A percentile compares a stretch with the other conserved stretches of the same genome.
Evolutionary conservation across 2,329 filamentous ascomycete species (phyloP).

Genomic region (Alternaria sp.): DNA sequence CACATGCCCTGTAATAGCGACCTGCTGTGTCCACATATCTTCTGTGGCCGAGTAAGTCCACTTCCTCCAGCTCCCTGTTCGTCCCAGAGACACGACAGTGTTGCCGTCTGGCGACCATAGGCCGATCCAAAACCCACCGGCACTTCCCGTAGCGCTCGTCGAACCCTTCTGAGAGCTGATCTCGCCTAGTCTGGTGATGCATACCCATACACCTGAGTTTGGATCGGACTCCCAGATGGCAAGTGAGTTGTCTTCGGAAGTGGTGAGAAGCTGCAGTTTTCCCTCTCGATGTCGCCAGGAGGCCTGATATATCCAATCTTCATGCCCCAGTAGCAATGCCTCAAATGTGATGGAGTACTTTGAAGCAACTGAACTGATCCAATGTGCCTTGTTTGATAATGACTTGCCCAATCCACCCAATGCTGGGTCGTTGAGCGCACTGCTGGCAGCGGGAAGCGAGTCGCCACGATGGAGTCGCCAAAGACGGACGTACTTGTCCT

Average conservation of each 20-base stretch:
- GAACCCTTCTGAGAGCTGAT: slow-evolving; percentile 95
- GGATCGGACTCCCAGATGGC: slow-evolving; percentile 90
- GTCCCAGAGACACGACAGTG: slow-evolving; percentile 80
- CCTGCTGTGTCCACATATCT: slow-evolving; percentile 77
- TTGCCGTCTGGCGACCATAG: slow-evolving; percentile 84
- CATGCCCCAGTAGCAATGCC: slow-evolving; percentile 89
- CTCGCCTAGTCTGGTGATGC: slow-evolving; percentile 83
- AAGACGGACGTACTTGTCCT: slow-evolving; percentile 95
- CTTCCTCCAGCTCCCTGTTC: slow-evolving; percentile 90
- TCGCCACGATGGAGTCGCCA: slow-evolving; percentile 83
- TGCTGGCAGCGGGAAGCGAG: slow-evolving; percentile 66
- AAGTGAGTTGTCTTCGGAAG: slow-evolving; percentile 94
- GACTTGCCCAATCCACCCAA: slow-evolving; percentile 72
- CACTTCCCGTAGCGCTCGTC: slow-evolving; percentile 93
- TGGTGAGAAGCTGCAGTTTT: slow-evolving; percentile 78
- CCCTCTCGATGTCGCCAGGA: slow-evolving; percentile 69
- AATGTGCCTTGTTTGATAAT: slow-evolving; percentile 88
- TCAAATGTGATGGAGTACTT: slow-evolving; percentile 90
- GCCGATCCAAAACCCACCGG: slow-evolving; percentile 95
- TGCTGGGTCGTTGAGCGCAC: slow-evolving; percentile 64
- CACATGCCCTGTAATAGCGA: slow-evolving; percentile 85
- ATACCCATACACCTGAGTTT: slow-evolving; percentile 89
- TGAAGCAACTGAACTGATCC: slow-evolving; percentile 66
- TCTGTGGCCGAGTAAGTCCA: slow-evolving; percentile 72
- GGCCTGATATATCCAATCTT: slow-evolving; percentile 97